Evolutionary conservation across 345 rosid genomes (phyloP), one percentile per base, ranked within the genome.

Genomic region (Barbarea vulgaris): DNA sequence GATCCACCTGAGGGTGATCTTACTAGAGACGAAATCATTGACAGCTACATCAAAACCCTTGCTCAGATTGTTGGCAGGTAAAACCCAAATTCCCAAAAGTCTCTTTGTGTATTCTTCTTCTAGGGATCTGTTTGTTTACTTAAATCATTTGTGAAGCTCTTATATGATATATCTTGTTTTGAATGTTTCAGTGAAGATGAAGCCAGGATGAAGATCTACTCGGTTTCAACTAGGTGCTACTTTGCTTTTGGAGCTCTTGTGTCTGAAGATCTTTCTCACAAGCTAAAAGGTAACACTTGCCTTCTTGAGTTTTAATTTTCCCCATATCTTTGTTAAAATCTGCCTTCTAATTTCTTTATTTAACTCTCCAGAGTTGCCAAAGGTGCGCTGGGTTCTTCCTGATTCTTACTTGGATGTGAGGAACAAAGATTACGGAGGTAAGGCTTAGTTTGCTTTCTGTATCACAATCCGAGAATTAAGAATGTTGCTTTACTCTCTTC

Each of bases 341-440:
- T 0, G 24, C 31, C 21, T 70, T 63, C 18, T 70, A 10, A 77
- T 36, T 10, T 46, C 4, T 25, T 3, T 76, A 7, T 55, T 28
- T 53, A 21, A 31, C 30, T 39, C 8, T 34, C 1, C 83, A 95
- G 99, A 91, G 56, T 70, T 96, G 80, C 88, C 91, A 6, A 76
- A 81, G 41, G 98, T 93, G 36, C 88, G 96, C 8, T 96, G 99
- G 93, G 99, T 96, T 81, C 97, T 96, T 69, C 99, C 98, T 18
- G 98, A 96, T 83, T 96, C 99, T 4, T 96, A 90, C 81, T 37
- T 93, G 71, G 98, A 96, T 85, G 94, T 93, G 47, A 90, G 63
- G 81, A 93, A 96, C 82, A 88, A 96, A 72, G 89, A 93, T 69
- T 96, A 96, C 69, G 99, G 98, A 84, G 99, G 99, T 96, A 79